A percentile compares a stretch with the other conserved stretches of the same genome.
These are phyloP conservation scores for Diaporthe australafricana DNA, from an alignment of 2,329 filamentous ascomycete species.

Conservation along the genomic window DNA sequence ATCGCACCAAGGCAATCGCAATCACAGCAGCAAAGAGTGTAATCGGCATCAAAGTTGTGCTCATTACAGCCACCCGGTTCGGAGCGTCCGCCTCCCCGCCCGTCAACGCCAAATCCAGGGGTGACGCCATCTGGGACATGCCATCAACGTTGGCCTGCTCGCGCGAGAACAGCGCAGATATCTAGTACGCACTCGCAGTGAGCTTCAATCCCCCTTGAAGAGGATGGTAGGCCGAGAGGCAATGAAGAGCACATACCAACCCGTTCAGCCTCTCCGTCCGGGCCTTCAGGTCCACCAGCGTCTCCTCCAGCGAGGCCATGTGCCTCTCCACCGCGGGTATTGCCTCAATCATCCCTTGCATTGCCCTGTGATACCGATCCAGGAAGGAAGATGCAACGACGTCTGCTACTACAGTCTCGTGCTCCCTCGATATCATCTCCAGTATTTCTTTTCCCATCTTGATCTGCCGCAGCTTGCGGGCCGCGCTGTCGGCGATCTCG, in stretches of 20 bases:
- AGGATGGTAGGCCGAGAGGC: conserved; percentile 27
- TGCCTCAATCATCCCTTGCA: conserved; percentile 39
- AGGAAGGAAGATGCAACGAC: conserved; percentile 20
- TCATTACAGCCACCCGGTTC: conserved; percentile 44
- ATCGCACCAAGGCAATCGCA: conserved; percentile 40
- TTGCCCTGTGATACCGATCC: conserved; percentile 37
- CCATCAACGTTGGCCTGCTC: conserved; percentile 41
- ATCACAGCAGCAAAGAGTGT: conserved; percentile 45
- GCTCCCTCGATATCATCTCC: conserved; percentile 36
- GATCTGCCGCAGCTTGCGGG: conserved; percentile 42
- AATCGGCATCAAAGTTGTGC: conserved; percentile 43
- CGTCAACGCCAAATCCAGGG: neutral
- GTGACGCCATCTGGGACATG: conserved; percentile 35
- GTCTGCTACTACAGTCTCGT: conserved; percentile 31
- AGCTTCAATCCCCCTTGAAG: conserved; percentile 35
- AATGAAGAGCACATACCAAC: conserved; percentile 40
- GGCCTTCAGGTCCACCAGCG: conserved; percentile 42
- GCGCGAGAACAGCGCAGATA: conserved; percentile 42
- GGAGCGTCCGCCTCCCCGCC: conserved; percentile 23
- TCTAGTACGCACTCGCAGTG: conserved; percentile 36
- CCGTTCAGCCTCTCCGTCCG: conserved; percentile 42
- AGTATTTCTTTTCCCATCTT: conserved; percentile 39
- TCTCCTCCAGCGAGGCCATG: conserved; percentile 41
- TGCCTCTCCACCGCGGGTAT: conserved; percentile 41
- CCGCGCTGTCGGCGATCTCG: conserved; percentile 41